A percentile compares a stretch with the other conserved stretches of the same genome.
Conservation (phyloP, 805 yeast species). For the Kluyveromyces aestuarii region DNA sequence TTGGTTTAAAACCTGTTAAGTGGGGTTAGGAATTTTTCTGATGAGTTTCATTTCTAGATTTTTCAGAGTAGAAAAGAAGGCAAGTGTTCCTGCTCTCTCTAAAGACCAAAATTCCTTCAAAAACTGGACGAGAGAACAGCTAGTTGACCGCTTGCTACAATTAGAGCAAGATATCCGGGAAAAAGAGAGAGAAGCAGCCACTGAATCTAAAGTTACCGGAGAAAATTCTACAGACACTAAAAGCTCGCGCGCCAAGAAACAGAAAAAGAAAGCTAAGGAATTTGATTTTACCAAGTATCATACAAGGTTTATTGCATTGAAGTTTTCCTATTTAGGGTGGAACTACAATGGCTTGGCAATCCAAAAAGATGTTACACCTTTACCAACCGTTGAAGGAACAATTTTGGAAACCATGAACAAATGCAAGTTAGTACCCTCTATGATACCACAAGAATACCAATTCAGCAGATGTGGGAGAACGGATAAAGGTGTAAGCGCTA, state of each 20-base stretch:
- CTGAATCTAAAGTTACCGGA: background rate
- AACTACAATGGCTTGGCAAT: constrained; percentile 83
- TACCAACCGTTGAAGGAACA: constrained; percentile 80
- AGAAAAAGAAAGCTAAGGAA: constrained; percentile 30
- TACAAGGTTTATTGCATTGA: constrained; percentile 65
- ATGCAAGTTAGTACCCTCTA: constrained; percentile 53
- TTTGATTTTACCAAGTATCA: constrained; percentile 59
- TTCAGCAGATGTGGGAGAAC: constrained; percentile 94
- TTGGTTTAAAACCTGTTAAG: too few relatives aligned
- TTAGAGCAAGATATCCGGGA: constrained; percentile 35
- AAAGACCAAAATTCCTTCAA: constrained; percentile 33
- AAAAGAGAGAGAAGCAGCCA: background rate
- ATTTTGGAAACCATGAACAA: constrained; percentile 62
- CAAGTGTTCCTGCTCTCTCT: background rate
- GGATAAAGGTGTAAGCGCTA: constrained; percentile 93
- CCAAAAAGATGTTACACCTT: constrained; percentile 65
- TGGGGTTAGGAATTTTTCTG: background rate
- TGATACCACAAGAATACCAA: constrained; percentile 51
- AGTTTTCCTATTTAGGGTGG: constrained; percentile 91
- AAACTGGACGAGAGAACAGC: constrained; percentile 56
- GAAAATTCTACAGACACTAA: constrained; percentile 1
- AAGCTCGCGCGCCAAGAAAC: constrained; percentile 7
- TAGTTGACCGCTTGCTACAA: constrained; percentile 46
- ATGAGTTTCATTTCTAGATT: constrained; percentile 13
- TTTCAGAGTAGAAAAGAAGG: constrained; percentile 8